Evolutionary conservation across 2,329 filamentous ascomycete species (phyloP).

Genomic region (Rhexocercosporidium sp.): DNA sequence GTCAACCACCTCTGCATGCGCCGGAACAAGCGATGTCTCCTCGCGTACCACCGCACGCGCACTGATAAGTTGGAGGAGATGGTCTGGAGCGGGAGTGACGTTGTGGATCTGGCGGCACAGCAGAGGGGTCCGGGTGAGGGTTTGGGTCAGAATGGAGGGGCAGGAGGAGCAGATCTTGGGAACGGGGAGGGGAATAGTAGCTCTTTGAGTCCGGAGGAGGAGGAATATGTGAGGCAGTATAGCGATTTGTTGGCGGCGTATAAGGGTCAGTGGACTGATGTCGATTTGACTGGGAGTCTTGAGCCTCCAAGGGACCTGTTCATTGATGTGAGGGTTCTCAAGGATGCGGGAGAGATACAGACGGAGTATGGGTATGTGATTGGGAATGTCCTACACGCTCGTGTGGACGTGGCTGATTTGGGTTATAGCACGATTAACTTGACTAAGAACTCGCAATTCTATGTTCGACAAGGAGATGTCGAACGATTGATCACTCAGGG

Average conservation of each 20-base stretch:
- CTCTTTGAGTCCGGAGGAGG: constrained; percentile 91
- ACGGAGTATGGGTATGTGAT: constrained; percentile 90
- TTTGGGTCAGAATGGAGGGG: constrained; percentile 42
- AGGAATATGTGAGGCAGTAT: constrained; percentile 93
- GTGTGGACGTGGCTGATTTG: constrained; percentile 21
- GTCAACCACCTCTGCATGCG: constrained; percentile 96
- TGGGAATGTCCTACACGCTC: neutral
- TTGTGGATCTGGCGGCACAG: constrained; percentile 71
- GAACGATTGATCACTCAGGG: constrained; percentile 93
- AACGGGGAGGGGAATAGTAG: constrained; percentile 63
- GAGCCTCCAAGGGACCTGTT: constrained; percentile 95
- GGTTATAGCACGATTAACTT: constrained; percentile 81
- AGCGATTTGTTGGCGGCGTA: constrained; percentile 92
- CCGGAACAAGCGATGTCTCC: constrained; percentile 91
- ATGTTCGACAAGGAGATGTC: constrained; percentile 93
- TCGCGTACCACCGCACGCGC: constrained; percentile 91
- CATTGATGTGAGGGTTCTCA: constrained; percentile 93
- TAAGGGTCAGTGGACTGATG: constrained; percentile 98
- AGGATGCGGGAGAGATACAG: constrained; percentile 97
- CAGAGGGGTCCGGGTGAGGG: constrained; percentile 46
- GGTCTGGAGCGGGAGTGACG: constrained; percentile 88
- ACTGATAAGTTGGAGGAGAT: constrained; percentile 92
- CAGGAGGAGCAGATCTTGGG: constrained; percentile 39
- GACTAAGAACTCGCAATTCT: constrained; percentile 98
- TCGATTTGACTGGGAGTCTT: constrained; percentile 91